Evolutionary conservation across 2,329 filamentous ascomycete species (phyloP), one percentile per base, ranked within the genome.

Genomic region (Blastomyces gilchristii): DNA sequence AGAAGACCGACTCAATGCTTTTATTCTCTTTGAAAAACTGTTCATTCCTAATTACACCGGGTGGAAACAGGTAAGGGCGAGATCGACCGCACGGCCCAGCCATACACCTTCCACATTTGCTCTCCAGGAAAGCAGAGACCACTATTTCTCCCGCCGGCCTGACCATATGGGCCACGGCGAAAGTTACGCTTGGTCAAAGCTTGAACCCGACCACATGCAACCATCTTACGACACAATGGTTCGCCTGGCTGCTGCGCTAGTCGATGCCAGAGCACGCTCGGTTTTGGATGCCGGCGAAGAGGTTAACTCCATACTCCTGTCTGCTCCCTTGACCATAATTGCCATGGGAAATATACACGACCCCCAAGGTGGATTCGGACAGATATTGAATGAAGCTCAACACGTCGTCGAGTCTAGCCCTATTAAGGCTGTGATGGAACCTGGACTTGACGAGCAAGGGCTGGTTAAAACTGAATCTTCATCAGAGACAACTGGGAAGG

Each of bases 31-130:
- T 71, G 93, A 97, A 77, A 76, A 80, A 34, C 84, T 85, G 65
- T 85, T 97, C 62, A 95, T 96, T 83, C 81, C 83, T 0, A 80
- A 83, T 43, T 96, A 91, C 83, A 83, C 83, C 12, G 90, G 91
- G 31, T 97, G 91, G 90, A 69, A 68, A 6, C 65, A 70, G 60
- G 67, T 79, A 39, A 69, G 69, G 18, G 72, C 72, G 64, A 73
- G 76, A 28, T 70, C 69, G 60, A 70, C 69, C 5, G 31, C 72
- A 34, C 70, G 71, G 49, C 73, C 75, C 11, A 59, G 66, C 11
- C 68, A 68, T 41, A 71, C 69, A 11, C 69, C 72, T 39, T 64
- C 63, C 39, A 68, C 69, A 14, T 69, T 75, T 47, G 70, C 73
- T 56, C 64, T 71, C 45, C 64, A 77, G n/a, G 73, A 78, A 57